These are phyloP conservation scores for Davidsoniella eucalypti DNA, from an alignment of 2,329 filamentous ascomycete species.

Conservation along the genomic window DNA sequence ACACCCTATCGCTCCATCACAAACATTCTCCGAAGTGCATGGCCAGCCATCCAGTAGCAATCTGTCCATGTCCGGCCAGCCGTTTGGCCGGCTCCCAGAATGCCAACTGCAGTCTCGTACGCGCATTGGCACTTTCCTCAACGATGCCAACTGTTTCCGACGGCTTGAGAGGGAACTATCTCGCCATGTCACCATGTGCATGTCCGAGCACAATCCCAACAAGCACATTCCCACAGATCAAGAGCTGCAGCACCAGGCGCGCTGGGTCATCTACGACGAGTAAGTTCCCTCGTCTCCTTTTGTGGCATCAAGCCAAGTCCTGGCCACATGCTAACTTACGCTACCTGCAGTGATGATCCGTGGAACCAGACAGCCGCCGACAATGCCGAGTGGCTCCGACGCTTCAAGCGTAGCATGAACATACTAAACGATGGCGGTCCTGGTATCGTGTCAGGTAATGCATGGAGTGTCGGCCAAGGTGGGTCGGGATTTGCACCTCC, in stretches of 20 bases:
- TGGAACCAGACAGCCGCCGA: conserved; percentile 50
- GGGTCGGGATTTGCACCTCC: conserved; percentile 40
- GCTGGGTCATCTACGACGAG: conserved; percentile 47
- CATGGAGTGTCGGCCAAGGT: conserved; percentile 33
- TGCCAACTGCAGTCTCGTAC: not conserved
- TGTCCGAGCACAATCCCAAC: conserved; percentile 44
- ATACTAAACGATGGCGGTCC: conserved; percentile 34
- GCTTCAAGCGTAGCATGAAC: conserved; percentile 43
- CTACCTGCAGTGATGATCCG: conserved; percentile 34
- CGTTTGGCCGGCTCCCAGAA: too few species aligned
- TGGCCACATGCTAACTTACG: conserved; percentile 14
- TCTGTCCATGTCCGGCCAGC: not conserved
- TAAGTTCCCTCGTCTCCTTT: conserved; percentile 21
- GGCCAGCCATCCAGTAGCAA: not conserved
- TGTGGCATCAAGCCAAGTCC: not conserved
- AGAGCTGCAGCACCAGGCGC: conserved; percentile 47
- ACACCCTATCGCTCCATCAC: conserved; percentile 18
- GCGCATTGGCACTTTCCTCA: conserved; percentile 27
- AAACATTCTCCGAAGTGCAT: not conserved
- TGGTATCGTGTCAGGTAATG: conserved; percentile 21
- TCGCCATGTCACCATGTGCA: conserved; percentile 34
- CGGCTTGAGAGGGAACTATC: conserved; percentile 36
- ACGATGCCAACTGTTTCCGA: conserved; percentile 44
- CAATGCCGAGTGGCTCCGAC: conserved; percentile 45
- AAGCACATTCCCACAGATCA: conserved; percentile 41